A percentile compares a stretch with the other conserved stretches of the same genome.
Evolutionary conservation across 106 monocot species (phyloP).

Genomic region (Cymbidium sinense): DNA sequence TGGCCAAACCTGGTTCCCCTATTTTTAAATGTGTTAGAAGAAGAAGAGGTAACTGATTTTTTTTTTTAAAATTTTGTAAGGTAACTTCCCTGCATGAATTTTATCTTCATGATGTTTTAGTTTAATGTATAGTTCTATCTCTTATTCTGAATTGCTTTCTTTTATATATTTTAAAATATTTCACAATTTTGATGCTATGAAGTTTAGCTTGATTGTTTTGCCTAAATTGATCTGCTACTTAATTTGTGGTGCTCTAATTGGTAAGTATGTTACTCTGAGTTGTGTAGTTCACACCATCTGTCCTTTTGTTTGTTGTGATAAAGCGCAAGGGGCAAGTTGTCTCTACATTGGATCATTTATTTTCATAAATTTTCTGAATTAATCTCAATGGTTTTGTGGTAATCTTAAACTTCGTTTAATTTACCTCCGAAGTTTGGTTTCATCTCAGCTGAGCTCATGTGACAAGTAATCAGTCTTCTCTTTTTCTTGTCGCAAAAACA

Average conservation of each 20-base stretch:
- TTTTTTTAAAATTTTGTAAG: background rate
- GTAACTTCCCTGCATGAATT: background rate
- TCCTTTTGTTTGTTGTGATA: background rate
- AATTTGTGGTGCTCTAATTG: background rate
- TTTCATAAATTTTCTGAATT: background rate
- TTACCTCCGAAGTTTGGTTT: too few relatives aligned
- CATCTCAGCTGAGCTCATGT: too few relatives aligned
- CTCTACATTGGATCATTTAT: background rate
- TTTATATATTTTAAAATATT: background rate
- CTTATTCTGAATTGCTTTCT: background rate
- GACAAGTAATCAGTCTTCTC: too few relatives aligned
- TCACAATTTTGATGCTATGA: background rate
- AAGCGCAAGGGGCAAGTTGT: background rate
- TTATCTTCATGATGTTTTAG: background rate
- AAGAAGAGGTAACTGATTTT: conserved; percentile 53
- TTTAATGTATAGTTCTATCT: background rate
- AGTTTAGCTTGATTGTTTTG: background rate
- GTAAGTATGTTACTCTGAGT: background rate
- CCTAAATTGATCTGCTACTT: background rate
- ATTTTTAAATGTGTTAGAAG: conserved; percentile 88
- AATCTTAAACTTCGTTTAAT: background rate
- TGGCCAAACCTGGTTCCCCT: conserved; percentile 93
- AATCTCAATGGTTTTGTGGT: background rate
- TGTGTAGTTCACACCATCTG: background rate
- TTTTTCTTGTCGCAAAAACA: too few relatives aligned